Evolutionary conservation across 225 moss, liverwort and hornwort genomes (phyloP), one percentile per base, ranked within the genome.

Genomic region (Climacium dendroides): DNA sequence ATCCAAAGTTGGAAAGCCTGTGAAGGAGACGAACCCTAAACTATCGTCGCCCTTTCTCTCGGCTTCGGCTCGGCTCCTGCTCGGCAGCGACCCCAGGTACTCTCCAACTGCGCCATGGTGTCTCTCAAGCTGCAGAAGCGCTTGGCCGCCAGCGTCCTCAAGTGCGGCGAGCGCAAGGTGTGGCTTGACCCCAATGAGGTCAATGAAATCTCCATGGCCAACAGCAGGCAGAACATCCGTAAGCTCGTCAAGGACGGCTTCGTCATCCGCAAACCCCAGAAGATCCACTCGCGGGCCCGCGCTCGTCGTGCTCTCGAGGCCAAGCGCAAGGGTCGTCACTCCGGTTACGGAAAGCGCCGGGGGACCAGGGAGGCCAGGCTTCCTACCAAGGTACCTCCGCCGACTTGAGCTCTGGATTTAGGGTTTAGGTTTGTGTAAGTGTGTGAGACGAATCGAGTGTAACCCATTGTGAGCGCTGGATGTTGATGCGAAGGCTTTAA

Each of bases 111-210:
- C 74, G 74, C 90, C 84, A 97, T 97, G 97, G 96, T 97, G 93
- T 97, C 97, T 53, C 94, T 97, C 65, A 97, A 97, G 95, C 89
- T 97, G 94, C 97, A 97, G 93, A 96, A 97, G 94, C 97, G 97
- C 88, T 89, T 97, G 71, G 97, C 97, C 86, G 96, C 96, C 65
- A 94, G 94, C 89, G 97, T 97, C 70, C 93, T 97, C 55, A 97
- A 97, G 83, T 97, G 97, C 81, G 97, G 97, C n/a, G 96, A 97
- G 88, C 96, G 96, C 85, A 97, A 97, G 93, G 97, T 97, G 16
- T 97, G 97, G 97, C 85, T 97, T 24, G 97, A 97, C 82, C 97
- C 97, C 30, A 97, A 97, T 92, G 97, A 97, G 91, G 96, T 96
- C 84, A 97, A 96, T 45, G 97, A 97, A 76, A 97, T 97, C 78